A percentile compares a stretch with the other conserved stretches of the same genome.
These are phyloP conservation scores for Macrolepiota fuliginosa DNA, from an alignment of 768 basidiomycete species.

Conservation along the genomic window DNA sequence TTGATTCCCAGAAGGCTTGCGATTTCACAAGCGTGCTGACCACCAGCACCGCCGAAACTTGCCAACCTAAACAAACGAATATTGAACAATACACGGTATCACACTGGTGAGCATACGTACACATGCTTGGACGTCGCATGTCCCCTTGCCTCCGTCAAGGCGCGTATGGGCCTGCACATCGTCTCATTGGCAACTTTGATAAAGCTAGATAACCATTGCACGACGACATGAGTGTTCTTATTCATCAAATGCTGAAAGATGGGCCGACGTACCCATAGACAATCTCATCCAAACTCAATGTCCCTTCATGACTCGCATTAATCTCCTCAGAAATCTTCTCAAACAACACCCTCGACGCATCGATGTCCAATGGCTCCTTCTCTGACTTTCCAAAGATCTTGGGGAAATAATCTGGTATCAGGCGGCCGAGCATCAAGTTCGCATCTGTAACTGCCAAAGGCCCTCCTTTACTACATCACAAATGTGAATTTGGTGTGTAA, in stretches of 20 bases:
- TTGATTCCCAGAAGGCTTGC: slow-evolving; percentile 83
- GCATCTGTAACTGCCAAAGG: slow-evolving; percentile 92
- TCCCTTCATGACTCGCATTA: slow-evolving; percentile 57
- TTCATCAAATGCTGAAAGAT: neutral
- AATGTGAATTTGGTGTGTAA: no score
- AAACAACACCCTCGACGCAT: slow-evolving; percentile 68
- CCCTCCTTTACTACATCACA: slow-evolving; percentile 71
- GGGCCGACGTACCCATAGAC: slow-evolving; percentile 69
- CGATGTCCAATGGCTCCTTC: slow-evolving; percentile 76
- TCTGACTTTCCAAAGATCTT: slow-evolving; percentile 93
- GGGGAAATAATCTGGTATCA: slow-evolving; percentile 89
- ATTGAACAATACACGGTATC: neutral
- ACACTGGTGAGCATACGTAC: slow-evolving; percentile 27
- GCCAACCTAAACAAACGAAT: slow-evolving; percentile 53
- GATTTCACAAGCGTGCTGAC: slow-evolving; percentile 93
- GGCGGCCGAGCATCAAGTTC: slow-evolving; percentile 84
- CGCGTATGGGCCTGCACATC: slow-evolving; percentile 91
- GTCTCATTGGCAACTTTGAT: slow-evolving; percentile 97
- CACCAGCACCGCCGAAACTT: slow-evolving; percentile 88
- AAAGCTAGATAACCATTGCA: slow-evolving; percentile 49
- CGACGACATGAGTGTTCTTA: neutral
- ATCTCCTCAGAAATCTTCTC: slow-evolving; percentile 68
- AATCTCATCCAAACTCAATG: slow-evolving; percentile 76
- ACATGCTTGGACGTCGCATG: slow-evolving; percentile 77
- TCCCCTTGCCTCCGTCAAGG: slow-evolving; percentile 87